Conservation (phyloP, 2,329 filamentous ascomycete species). For the Cordyceps pruinosa region DNA sequence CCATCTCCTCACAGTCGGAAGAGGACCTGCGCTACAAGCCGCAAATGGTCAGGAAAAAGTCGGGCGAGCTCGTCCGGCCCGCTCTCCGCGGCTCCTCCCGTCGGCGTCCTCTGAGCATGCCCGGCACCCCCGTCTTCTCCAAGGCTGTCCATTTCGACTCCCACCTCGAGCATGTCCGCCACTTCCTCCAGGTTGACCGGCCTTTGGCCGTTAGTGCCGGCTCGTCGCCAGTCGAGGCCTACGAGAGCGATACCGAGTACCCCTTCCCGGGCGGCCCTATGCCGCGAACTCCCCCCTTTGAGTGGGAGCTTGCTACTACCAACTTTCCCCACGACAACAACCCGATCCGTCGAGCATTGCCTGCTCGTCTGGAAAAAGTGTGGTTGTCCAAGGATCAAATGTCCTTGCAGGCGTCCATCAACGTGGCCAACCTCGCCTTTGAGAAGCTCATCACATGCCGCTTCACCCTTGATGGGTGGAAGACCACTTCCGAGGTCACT, state of each 20-base stretch:
- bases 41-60: slow-evolving; percentile 96
- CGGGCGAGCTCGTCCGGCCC: slow-evolving; percentile 89
- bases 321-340: slow-evolving; percentile 68
- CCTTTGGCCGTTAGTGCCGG: slow-evolving; percentile 94
- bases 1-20: slow-evolving; percentile 55
- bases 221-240: slow-evolving; percentile 81
- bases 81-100: slow-evolving; percentile 75
- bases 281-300: slow-evolving; percentile 48
- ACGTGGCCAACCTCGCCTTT: slow-evolving; percentile 83
- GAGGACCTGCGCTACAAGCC: slow-evolving; percentile 61
- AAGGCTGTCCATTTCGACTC: slow-evolving; percentile 99
- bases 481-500: slow-evolving; percentile 88
- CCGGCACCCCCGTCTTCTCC: slow-evolving; percentile 88
- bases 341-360: slow-evolving; percentile 50
- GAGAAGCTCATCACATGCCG: slow-evolving; percentile 83
- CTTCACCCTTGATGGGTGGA: slow-evolving; percentile 97
- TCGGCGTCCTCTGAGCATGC: slow-evolving; percentile 89
- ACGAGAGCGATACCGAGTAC: slow-evolving; percentile 83
- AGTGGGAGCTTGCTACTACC: slow-evolving; percentile 80
- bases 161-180: slow-evolving; percentile 89
- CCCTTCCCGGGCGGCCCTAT: slow-evolving; percentile 60
- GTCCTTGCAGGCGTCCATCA: slow-evolving; percentile 73
- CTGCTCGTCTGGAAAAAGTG: slow-evolving; percentile 77
- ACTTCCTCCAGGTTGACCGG: slow-evolving; percentile 89
- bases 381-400: slow-evolving; percentile 86